A percentile compares a stretch with the other conserved stretches of the same genome.
These are phyloP conservation scores for Daldinia childiae DNA, from an alignment of 495 filamentous ascomycete genomes.

Conservation along the genomic window DNA sequence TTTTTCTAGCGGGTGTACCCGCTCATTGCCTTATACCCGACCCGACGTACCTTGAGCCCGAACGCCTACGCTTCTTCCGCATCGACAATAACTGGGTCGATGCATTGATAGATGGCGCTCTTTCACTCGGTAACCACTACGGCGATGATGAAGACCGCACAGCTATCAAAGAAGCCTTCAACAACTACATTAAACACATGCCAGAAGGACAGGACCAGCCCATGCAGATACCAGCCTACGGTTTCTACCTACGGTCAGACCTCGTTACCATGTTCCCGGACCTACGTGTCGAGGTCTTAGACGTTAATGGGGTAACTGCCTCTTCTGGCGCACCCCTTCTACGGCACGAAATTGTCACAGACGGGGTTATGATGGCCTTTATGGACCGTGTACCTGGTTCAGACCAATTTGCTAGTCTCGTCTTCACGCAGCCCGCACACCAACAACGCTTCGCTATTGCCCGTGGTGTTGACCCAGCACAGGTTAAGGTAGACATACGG, in stretches of 20 bases:
- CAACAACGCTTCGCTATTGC: conserved; percentile 48
- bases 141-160: conserved; percentile 43
- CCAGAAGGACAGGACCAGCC: conserved; percentile 21
- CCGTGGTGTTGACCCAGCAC: conserved; percentile 7
- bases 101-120: conserved; percentile 58
- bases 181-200: conserved; percentile 36
- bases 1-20: conserved; percentile 51
- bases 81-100: conserved; percentile 59
- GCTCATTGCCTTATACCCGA: conserved; percentile 56
- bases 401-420: conserved; percentile 19
- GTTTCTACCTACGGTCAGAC: conserved; percentile 44
- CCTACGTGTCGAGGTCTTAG: conserved; percentile 26
- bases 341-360: conserved; percentile 35
- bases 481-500: conserved; percentile 22
- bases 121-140: conserved; percentile 55
- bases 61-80: conserved; percentile 58
- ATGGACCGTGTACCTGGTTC: conserved; percentile 38
- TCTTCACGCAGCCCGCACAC: conserved; percentile 47
- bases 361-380: conserved; percentile 42
- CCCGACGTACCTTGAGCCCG: conserved; percentile 49
- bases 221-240: conserved; percentile 43
- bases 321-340: conserved; percentile 19
- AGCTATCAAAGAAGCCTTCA: conserved; percentile 49
- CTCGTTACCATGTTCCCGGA: conserved; percentile 46
- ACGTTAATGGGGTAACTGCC: conserved; percentile 5